Conservation (phyloP, 345 rosid genomes). For the Arabidopsis thaliana region TAIR10.1 NC_003076.8:13474001-13474500, state of each 20-base stretch:
- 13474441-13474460: conserved; percentile 72
- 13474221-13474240: not conserved
- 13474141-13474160: no score
- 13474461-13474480: conserved; percentile 92
- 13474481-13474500: conserved; percentile 93
- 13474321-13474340: conserved; percentile 28
- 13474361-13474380: conserved; percentile 91
- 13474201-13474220: not conserved
- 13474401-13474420: conserved; percentile 81
- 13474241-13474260: conserved; percentile 17
- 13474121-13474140: no score
- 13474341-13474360: conserved; percentile 40
- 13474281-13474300: conserved; percentile 14
- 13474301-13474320: conserved; percentile 14
- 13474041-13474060: not conserved
- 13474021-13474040: not conserved
- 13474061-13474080: no score
- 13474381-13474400: conserved; percentile 93
- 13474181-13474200: not conserved
- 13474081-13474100: no score
- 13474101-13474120: no score
- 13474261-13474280: conserved; percentile 22
- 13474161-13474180: no score
- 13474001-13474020: no score
- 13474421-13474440: conserved; percentile 62